phyloP scores from a whole-genome alignment of 2,329 filamentous ascomycete genomes.

The Drechslerella stenobrocha region DNA sequence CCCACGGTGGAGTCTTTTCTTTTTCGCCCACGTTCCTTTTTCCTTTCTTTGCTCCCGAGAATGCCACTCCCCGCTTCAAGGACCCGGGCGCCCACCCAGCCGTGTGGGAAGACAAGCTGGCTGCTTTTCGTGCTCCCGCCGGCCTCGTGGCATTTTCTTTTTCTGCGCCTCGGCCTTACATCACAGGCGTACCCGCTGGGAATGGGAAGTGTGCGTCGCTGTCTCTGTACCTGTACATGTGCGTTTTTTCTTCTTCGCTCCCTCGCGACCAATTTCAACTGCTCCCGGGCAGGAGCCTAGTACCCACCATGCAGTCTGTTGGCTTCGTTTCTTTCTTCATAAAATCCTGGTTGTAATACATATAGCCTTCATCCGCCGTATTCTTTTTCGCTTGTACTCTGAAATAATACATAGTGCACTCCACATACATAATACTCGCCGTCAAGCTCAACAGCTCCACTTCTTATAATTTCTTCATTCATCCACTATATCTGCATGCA shows the following conservation, averaged over 20 bases:
- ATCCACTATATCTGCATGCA: slow-evolving; percentile 12
- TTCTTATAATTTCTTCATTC: slow-evolving; percentile 29
- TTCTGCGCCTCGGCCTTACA: slow-evolving; percentile 12
- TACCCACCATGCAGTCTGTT: slow-evolving; percentile 36
- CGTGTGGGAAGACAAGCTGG: slow-evolving; percentile 1
- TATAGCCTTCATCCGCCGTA: slow-evolving; percentile 36
- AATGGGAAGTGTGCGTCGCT: slow-evolving; percentile 7
- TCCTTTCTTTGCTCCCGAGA: background rate
- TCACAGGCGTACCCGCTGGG: slow-evolving; percentile 12
- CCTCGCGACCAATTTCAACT: slow-evolving; percentile 30
- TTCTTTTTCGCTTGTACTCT: slow-evolving; percentile 36
- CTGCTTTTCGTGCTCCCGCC: background rate
- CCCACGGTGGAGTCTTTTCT: background rate
- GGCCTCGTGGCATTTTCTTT: slow-evolving; percentile 17
- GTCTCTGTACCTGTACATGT: slow-evolving; percentile 17
- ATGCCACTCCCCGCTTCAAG: slow-evolving; percentile 3
- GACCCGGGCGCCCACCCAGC: slow-evolving; percentile 4
- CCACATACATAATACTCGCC: slow-evolving; percentile 43
- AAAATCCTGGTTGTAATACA: slow-evolving; percentile 32
- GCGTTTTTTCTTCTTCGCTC: slow-evolving; percentile 21
- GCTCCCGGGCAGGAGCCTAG: slow-evolving; percentile 39
- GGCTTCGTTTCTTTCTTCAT: slow-evolving; percentile 42
- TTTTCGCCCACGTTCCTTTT: background rate
- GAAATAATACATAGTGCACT: slow-evolving; percentile 30
- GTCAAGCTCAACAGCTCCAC: slow-evolving; percentile 39